Evolutionary conservation across 257 asterid species (phyloP), one percentile per base, ranked within the genome.

Genomic region (Petunia secreta): DNA sequence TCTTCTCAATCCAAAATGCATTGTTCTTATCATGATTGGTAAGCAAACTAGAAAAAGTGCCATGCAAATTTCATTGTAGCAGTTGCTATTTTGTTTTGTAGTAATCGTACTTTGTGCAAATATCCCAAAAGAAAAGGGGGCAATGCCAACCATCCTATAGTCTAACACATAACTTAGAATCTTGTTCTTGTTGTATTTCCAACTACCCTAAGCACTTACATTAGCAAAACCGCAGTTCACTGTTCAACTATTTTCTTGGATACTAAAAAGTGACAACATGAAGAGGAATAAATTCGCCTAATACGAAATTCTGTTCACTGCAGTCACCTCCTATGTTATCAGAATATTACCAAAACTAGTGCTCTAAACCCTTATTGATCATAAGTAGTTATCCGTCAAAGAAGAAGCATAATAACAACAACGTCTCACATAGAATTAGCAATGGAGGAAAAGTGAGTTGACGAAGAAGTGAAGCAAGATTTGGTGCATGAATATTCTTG

Each of bases 31-130:
- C 15, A 65, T 38, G 58, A 9, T 37, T 66, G 62, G 53, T 60
- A 74, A 48, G n/a, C 54, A 74, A 38, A 44, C 66, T 16, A 41
- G 16, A 39, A 68, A 69, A 52, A 54, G 16, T 13, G 8, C 77
- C 41, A 16, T 6, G 8, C 13, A 57, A 69, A 78, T 78, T 62
- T 74, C 79, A 74, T 65, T 40, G 94, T 89, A 88, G 97, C 88
- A 91, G 94, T 90, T 91, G 90, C 60, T 82, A 80, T 38, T 86
- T 75, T 91, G 94, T 90, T 74, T 82, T 79, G 80, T 91, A 76
- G 58, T 79, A 80, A 81, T 87, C 90, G 97, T 89, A 82, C 15
- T 73, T 86, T 84, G 81, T 68, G 84, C 77, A 69, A 80, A 34
- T 81, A 57, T 84, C 88, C 87, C 86, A 74, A 80, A 84, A 81